phyloP scores from a whole-genome alignment of 2,329 filamentous ascomycete species.

The Penicillium sp. region DNA sequence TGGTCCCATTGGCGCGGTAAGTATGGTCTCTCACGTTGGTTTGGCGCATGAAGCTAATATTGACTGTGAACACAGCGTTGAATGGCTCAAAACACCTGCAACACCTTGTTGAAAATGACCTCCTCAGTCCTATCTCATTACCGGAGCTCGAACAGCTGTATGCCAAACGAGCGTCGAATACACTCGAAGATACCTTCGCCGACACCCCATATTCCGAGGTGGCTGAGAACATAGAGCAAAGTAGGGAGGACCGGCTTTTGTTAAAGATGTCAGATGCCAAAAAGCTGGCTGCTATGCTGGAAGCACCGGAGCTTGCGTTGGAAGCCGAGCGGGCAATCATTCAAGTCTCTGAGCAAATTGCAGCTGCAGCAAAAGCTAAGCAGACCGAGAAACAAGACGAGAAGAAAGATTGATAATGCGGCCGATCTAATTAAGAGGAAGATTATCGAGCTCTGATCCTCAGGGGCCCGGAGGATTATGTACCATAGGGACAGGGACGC shows the following conservation, averaged over 20 bases:
- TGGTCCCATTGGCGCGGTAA: conserved; percentile 80
- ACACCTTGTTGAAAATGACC: conserved; percentile 70
- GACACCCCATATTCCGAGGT: conserved; percentile 32
- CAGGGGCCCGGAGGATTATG: not conserved
- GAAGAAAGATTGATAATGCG: conserved; percentile 25
- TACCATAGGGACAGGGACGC: not conserved
- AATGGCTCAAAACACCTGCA: conserved; percentile 80
- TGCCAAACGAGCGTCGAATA: conserved; percentile 40
- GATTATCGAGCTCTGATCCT: not conserved
- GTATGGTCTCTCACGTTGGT: conserved; percentile 20
- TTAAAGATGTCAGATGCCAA: conserved; percentile 50
- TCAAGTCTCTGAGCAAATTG: conserved; percentile 57
- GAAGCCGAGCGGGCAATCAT: conserved; percentile 73
- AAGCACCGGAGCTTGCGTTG: conserved; percentile 65
- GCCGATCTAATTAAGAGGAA: not conserved
- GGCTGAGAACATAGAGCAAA: conserved; percentile 36
- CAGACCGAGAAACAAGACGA: conserved; percentile 16
- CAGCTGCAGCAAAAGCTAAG: conserved; percentile 20
- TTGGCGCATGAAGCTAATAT: conserved; percentile 11
- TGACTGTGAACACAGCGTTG: conserved; percentile 53
- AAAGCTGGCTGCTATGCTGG: conserved; percentile 58
- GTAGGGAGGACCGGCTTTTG: conserved; percentile 47
- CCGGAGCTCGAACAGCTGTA: conserved; percentile 72
- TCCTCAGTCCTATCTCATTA: conserved; percentile 64
- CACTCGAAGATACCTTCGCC: conserved; percentile 26